Conservation (phyloP, 306 rosid species). For the Prunus kanzakura region DNA sequence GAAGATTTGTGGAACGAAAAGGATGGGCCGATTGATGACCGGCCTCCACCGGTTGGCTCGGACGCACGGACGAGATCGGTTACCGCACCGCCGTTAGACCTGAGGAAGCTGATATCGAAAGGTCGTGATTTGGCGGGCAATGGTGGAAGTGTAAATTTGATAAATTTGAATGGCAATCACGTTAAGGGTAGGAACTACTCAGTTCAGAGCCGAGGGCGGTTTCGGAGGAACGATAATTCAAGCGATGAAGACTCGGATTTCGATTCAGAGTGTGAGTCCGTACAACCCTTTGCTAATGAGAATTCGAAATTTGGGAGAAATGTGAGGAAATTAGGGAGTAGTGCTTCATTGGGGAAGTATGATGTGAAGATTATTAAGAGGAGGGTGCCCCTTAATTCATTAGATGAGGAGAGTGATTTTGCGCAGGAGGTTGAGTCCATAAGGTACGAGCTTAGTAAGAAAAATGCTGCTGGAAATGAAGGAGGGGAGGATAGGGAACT, state of each 20-base stretch:
- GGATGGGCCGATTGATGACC: constrained; percentile 58
- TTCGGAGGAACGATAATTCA: constrained; percentile 41
- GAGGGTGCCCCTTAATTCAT: constrained; percentile 45
- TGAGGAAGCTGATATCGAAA: constrained; percentile 31
- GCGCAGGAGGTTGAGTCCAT: constrained; percentile 63
- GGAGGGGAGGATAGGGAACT: constrained; percentile 15
- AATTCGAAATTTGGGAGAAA: constrained; percentile 17
- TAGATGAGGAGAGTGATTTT: constrained; percentile 43
- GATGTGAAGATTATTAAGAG: constrained; percentile 61
- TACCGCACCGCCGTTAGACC: constrained; percentile 29
- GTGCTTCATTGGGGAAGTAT: constrained; percentile 73
- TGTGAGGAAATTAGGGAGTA: constrained; percentile 52
- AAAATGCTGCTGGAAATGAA: constrained; percentile 37
- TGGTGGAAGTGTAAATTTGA: constrained; percentile 12
- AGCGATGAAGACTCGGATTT: constrained; percentile 27
- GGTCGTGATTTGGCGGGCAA: constrained; percentile 11
- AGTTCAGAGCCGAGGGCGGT: constrained; percentile 27
- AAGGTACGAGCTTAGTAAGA: constrained; percentile 52
- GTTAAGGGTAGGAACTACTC: constrained; percentile 51
- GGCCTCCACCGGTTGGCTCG: constrained; percentile 2
- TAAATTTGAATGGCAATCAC: constrained; percentile 7
- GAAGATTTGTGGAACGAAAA: constrained; percentile 75
- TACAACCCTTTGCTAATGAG: constrained; percentile 22
- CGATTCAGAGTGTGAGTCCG: constrained; percentile 21
- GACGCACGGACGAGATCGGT: constrained; percentile 22